Evolutionary conservation across 306 rosid genomes (phyloP).

Genomic region (Oxytropis ochrocephala): DNA sequence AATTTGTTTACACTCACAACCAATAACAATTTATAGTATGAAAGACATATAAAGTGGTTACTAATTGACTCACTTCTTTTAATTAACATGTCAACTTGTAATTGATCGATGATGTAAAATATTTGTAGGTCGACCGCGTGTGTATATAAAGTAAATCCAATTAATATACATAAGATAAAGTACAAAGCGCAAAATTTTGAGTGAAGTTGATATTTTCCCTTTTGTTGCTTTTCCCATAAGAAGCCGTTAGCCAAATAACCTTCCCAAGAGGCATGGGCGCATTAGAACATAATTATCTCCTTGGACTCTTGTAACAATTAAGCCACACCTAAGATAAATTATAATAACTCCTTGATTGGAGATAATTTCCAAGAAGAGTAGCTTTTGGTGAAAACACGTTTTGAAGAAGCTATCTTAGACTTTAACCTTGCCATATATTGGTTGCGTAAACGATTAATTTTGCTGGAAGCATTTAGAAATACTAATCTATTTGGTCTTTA

Average conservation of each 20-base stretch:
- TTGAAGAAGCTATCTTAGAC: conserved; percentile 5
- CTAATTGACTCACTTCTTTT: too few species aligned
- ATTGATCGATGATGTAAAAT: too few species aligned
- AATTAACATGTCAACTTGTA: too few species aligned
- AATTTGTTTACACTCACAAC: too few species aligned
- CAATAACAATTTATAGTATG: too few species aligned
- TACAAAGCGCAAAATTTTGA: conserved; percentile 8
- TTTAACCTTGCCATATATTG: conserved; percentile 1
- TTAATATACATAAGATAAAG: neutral
- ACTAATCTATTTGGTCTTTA: neutral
- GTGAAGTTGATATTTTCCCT: neutral
- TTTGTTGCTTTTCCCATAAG: conserved; percentile 19
- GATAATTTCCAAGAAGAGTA: conserved; percentile 20
- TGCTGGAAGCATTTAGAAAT: neutral
- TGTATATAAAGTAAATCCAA: too few species aligned
- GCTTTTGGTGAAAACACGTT: conserved; percentile 17
- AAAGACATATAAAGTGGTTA: too few species aligned
- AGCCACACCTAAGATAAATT: conserved; percentile 10
- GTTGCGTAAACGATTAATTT: neutral
- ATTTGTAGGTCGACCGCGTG: too few species aligned
- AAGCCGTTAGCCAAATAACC: neutral
- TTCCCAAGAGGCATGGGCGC: conserved; percentile 23
- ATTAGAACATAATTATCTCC: neutral
- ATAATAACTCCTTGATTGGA: neutral
- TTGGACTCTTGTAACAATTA: conserved; percentile 1